Evolutionary conservation across 2,329 filamentous ascomycete genomes (phyloP), one percentile per base, ranked within the genome.

Genomic region (Pseudogymnoascus sp.): DNA sequence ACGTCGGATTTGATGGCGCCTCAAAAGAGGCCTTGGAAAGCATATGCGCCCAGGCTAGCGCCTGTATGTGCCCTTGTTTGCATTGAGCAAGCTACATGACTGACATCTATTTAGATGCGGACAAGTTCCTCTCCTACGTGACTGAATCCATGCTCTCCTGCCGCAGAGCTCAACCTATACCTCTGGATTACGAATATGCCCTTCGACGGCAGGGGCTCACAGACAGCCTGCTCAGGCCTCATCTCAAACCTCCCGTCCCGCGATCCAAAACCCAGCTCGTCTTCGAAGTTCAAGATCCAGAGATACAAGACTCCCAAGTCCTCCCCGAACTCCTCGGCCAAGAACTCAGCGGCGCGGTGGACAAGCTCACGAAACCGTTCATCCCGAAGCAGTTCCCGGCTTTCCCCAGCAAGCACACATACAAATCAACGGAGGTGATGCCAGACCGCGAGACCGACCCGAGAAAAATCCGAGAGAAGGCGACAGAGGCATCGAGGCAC

Each of bases 351-450:
- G 85, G 85, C 38, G 78, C 79, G 63, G 68, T 76, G 1, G 85
- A 88, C 66, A 86, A 85, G 68, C 77, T 81, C 7, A 72, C 77
- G 11, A 82, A 82, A 68, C 63, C 72, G 23, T 86, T 84, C 72
- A 86, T 88, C 10, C 85, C 85, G 0, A 73, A 75, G 37, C 78
- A 79, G 0, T 86, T 88, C 61, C 85, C 85, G 0, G 77, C 81
- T 9, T 88, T 88, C 64, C 85, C 85, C 0, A 86, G 84, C 71
- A 83, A 82, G 53, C 84, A 88, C 68, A 88, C 85, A 3, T 88
- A 87, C 73, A 81, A 79, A 40, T 83, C 81, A 69, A 88, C 85
- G 0, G 81, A 82, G 1, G 78, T 80, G 35, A 75, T 75, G 59
- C 72, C 65, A 63, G 70, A 46, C 68, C 77, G 82, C 17, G 77